Percentiles rank a stretch among this genome's conserved stretches.
These are phyloP conservation scores for Ustanciosporium gigantosporum DNA, from an alignment of 1,284 basidiomycete genomes.

Conservation along the genomic window DNA sequence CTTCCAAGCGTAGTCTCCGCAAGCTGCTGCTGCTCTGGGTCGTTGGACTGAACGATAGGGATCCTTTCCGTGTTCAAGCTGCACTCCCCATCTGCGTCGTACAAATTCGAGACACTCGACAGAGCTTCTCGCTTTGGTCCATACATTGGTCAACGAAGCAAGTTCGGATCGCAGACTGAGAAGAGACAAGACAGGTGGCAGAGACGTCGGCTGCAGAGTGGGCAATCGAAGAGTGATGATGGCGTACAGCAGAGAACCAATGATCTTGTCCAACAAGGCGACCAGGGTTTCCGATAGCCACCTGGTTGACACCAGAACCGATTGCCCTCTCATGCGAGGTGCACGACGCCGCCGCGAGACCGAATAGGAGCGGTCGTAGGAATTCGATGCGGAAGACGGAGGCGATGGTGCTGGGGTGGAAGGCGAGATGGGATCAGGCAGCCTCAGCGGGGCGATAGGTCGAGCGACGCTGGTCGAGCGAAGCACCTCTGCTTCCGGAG, in stretches of 20 bases:
- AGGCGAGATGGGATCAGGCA: background rate
- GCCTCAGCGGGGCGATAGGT: constrained; percentile 20
- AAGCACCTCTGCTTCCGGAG: constrained; percentile 19
- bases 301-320: constrained; percentile 33
- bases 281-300: constrained; percentile 43
- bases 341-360: constrained; percentile 22
- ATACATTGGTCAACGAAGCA: constrained; percentile 25
- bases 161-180: constrained; percentile 39
- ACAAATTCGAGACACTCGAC: constrained; percentile 50
- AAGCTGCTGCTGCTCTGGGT: constrained; percentile 15
- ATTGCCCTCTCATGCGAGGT: constrained; percentile 32
- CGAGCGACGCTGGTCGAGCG: constrained; percentile 20
- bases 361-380: background rate
- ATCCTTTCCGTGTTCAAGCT: constrained; percentile 10
- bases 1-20: constrained; percentile 35
- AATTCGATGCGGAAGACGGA: background rate
- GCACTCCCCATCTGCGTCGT: constrained; percentile 34
- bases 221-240: constrained; percentile 38
- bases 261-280: constrained; percentile 27
- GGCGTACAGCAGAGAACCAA: constrained; percentile 35
- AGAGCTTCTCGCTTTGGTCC: constrained; percentile 26
- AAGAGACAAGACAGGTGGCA: constrained; percentile 38
- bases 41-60: constrained; percentile 12
- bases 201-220: constrained; percentile 40
- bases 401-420: background rate